These are phyloP conservation scores for Colletotrichum tropicale DNA, from an alignment of 2,329 filamentous ascomycete genomes.

Conservation along the genomic window DNA sequence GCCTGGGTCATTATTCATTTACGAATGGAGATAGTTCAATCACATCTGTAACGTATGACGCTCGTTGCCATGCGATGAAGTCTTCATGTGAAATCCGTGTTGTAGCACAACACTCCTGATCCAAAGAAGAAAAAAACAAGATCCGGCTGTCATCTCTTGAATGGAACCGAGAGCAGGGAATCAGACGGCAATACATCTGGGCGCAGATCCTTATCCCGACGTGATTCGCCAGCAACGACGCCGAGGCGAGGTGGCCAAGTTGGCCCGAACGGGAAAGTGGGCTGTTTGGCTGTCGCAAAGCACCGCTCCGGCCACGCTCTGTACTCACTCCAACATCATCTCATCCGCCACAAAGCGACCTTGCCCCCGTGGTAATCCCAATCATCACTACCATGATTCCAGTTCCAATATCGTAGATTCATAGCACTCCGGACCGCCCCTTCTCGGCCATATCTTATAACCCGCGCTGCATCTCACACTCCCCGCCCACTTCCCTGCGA, in stretches of 20 bases:
- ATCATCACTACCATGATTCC: background rate
- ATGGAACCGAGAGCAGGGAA: background rate
- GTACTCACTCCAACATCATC: background rate
- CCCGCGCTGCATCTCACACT: background rate
- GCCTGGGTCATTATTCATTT: background rate
- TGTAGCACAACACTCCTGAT: background rate
- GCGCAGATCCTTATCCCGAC: background rate
- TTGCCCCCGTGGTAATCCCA: background rate
- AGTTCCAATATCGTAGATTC: background rate
- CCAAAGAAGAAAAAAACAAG: background rate
- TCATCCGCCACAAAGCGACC: background rate
- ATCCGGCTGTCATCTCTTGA: background rate
- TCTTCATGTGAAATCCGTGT: background rate
- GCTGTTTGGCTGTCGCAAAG: background rate
- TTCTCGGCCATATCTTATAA: background rate
- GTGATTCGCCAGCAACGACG: background rate
- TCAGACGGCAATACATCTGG: background rate
- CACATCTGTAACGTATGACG: background rate
- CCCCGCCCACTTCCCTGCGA: background rate
- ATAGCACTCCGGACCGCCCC: background rate
- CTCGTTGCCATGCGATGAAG: background rate
- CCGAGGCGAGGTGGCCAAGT: constrained; percentile 7
- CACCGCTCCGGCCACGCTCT: background rate
- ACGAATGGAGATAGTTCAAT: background rate
- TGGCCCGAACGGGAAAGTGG: constrained; percentile 11